Evolutionary conservation across 805 yeast genomes (phyloP), one percentile per base, ranked within the genome.

Genomic region (Cyberlindnera meyerae): DNA sequence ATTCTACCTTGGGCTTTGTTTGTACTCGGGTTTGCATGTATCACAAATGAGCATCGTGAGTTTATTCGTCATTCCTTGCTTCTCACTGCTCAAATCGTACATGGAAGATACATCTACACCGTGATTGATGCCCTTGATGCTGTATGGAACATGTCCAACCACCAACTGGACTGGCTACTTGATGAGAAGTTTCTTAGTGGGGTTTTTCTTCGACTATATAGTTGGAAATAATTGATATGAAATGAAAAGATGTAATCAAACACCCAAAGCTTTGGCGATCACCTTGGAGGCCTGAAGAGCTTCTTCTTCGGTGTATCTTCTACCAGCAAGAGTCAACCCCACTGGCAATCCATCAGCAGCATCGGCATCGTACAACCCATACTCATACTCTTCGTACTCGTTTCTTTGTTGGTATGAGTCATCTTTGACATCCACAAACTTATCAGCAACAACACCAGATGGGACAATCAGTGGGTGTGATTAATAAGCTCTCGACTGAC

Each of bases 281-380:
- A 24, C 27, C 13, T 24, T 24, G 7, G 27, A 11, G 13, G 27
- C 27, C 18, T 27, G 29, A 8, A 36, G 26, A n/a, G 66, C 61
- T 22, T 62, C 65, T 47, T 73, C 78, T 40, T 73, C 77, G 24
- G 58, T 58, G 60, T 66, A 73, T 27, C 78, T 59, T 49, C 63
- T 66, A 20, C 77, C 78, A 9, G 66, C 63, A 24, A 73, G 55
- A 37, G 72, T 76, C 42, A 73, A 55, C 6, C 64, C 68, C 34
- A 73, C 65, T 9, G 78, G 78, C 24, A 73, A 71, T 14, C 79
- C 82, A 47, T 75, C 70, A 54, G 68, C 61, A 40, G 65, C 68
- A 34, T 60, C 68, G 1, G 82, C 70, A 29, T 46, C 51, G 29
- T 50, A 51, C 6, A 42, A 15, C 1, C 41, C 46, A 24, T 47